Evolutionary conservation across 305 asterid species (phyloP), one percentile per base, ranked within the genome.

Genomic region (Fraxinus xanthoxyloides): DNA sequence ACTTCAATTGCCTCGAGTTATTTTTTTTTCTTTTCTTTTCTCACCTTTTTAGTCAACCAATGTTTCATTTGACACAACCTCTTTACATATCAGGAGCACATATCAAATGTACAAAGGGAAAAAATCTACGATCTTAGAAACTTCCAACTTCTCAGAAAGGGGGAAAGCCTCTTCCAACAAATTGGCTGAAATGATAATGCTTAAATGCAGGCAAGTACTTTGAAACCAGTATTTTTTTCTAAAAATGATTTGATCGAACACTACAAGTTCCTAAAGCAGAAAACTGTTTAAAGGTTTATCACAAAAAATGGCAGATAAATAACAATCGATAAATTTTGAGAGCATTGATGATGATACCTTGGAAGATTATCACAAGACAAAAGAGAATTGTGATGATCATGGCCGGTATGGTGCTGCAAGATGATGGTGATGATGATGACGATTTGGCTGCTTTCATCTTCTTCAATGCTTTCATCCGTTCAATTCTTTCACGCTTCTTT

Each of bases 401-500:
- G 83, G 92, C 92, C 9, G 86, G 86, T 78, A 92, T 43, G 82
- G 91, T 83, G 81, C 87, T 84, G 32, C 83, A 82, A 2, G 87
- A 80, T 3, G 94, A 79, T 0, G 85, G 74, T 0, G 91, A 77
- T 3, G 94, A 79, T 0, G 85, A 76, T 0, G 91, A 77, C 5
- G 83, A 56, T 72, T 78, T 85, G 7, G 86, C 77, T 4, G 87
- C 84, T 82, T 82, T 91, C 86, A 80, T 80, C 90, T 85, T 92
- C 90, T 83, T 91, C 81, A 82, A 75, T 10, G 90, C 84, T 69
- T 89, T 92, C 19, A 89, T 32, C 0, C 86, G 89, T 63, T 88
- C 91, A n/a, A 85, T 80, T 82, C 93, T 86, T 85, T 88, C 92
- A 3, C 91, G 90, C 79, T 89, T 92, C 83, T 85, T 86, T 51